Base-by-base conservation (phyloP, 2,329 filamentous ascomycete genomes). In the Paecilomyces variotii region DNA sequence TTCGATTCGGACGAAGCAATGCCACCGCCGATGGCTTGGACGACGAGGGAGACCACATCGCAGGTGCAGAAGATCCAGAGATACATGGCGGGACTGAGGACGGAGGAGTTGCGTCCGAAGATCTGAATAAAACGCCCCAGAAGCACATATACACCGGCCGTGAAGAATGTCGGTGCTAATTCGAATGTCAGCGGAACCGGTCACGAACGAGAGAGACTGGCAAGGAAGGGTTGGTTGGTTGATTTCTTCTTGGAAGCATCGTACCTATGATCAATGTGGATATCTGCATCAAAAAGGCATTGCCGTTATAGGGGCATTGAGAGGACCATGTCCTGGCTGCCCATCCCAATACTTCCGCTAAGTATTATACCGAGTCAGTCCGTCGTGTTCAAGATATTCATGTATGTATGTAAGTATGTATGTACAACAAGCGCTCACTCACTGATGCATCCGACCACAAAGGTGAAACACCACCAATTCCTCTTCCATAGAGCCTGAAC, bases 11-110 rank as follows among this genome's bases (percentile, higher is more conserved):
- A 64, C 30, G 77, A 77, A 14, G 79, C 79, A 27, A 84, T 65
- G 26, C 79, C 82, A 28, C 83, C 83, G 27, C 83, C 83, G 7
- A 79, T 73, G 32, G 80, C 83, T 70, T 85, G 83, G 34, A 85
- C 72, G 58, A 77, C 72, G 34, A 85, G 80, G 4, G 81, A 84
- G 60, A 84, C 58, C 34, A 84, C 58, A 59, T 84, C 82, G 66
- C 76, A 78, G 39, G 79, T 79, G 65, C 82, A 80, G 66, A 81
- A 82, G 61, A 81, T 73, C 68, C 74, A 76, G 57, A 79, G 73
- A 62, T 81, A 82, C 56, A 76, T 68, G 30, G 66, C 73, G 1
- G 79, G 72, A 5, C 68, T 68, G 6, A 82, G 64, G 30, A 77
- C 62, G 34, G 77, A 80, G 56, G 76, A 78, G 55, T 76, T 60